Base-by-base conservation (phyloP, 139 green algal genomes). In the Asterochloris sp. region DNA sequence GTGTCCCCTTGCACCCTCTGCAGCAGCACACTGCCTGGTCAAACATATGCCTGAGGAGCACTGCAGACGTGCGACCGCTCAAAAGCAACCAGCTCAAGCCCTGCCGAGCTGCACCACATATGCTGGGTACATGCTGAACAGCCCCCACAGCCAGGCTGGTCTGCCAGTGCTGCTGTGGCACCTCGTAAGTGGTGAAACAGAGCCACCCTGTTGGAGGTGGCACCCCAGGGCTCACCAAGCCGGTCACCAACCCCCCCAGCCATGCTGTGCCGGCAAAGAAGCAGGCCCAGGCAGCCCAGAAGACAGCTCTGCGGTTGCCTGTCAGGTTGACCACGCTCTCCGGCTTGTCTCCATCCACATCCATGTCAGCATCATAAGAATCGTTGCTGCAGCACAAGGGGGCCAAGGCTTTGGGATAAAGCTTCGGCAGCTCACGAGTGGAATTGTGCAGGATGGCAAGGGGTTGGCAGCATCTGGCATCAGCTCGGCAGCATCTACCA, bases 301-400 rank as follows among this genome's bases (percentile, higher is more conserved):
- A 62, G 15, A 81, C 78, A 6, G 66, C 79, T 13, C 64, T 83
- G 1, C 82, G 66, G 79, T 90, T 93, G 83, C 90, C 90, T 54
- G 88, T 93, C 69, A 99, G 86, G 88, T 97, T 98, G n/a, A 99
- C 96, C 14, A 99, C 90, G 13, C 90, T 96, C 88, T 99, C 97
- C 4, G 86, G 86, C 86, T 99, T 99, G 76, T 77, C 62, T 23
- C 38, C 82, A 86, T 99, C 97, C 17, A 97, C 96, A 13, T 94
- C 95, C 12, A 95, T 99, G 1, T 87, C 63, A 19, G 93, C 85
- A 88, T 99, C 97, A 90, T 97, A 98, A 0, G 90, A 94, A 79
- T 99, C 97, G 80, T 99, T 99, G 85, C 94, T 98, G 91, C 82
- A 85, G 24, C 8, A 17, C 15, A 24, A n/a, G 47, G 27, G 63